A percentile compares a stretch with the other conserved stretches of the same genome.
Conservation (phyloP, 805 yeast genomes). For the Yamadazyma endophytica region DNA sequence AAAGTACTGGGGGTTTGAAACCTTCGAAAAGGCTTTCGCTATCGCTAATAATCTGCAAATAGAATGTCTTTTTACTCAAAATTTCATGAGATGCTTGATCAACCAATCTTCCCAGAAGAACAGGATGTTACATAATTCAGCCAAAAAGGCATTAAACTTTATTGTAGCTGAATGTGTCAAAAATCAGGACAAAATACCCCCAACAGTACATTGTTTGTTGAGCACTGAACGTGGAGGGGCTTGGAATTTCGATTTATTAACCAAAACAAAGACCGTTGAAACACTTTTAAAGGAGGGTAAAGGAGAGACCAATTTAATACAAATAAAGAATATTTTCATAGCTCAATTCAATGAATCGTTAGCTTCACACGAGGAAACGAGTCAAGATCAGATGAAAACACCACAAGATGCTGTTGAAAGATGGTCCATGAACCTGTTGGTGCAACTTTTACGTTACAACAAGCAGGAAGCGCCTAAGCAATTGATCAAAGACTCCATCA, state of each 20-base stretch:
- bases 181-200: slow-evolving; percentile 37
- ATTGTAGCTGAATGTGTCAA: slow-evolving; percentile 35
- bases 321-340: slow-evolving; percentile 20
- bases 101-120: slow-evolving; percentile 69
- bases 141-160: slow-evolving; percentile 47
- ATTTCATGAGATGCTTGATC: slow-evolving; percentile 66
- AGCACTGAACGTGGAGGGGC: slow-evolving; percentile 44
- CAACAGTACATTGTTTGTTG: slow-evolving; percentile 20
- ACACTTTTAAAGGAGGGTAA: too few species aligned
- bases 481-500: slow-evolving; percentile 25
- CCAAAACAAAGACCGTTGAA: slow-evolving; percentile 67
- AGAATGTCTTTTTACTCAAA: slow-evolving; percentile 48
- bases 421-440: slow-evolving; percentile 59
- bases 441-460: slow-evolving; percentile 48
- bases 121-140: slow-evolving; percentile 63
- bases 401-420: slow-evolving; percentile 37
- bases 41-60: slow-evolving; percentile 16
- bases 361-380: slow-evolving; percentile 17
- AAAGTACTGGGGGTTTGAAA: slow-evolving; percentile 80
- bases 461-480: slow-evolving; percentile 19
- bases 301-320: slow-evolving; percentile 20
- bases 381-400: slow-evolving; percentile 15
- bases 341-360: slow-evolving; percentile 19
- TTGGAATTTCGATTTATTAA: slow-evolving; percentile 69
- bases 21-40: slow-evolving; percentile 49